These are phyloP conservation scores for Penicillium dipodomyicola DNA, from an alignment of 495 filamentous ascomycete genomes.

Conservation along the genomic window DNA sequence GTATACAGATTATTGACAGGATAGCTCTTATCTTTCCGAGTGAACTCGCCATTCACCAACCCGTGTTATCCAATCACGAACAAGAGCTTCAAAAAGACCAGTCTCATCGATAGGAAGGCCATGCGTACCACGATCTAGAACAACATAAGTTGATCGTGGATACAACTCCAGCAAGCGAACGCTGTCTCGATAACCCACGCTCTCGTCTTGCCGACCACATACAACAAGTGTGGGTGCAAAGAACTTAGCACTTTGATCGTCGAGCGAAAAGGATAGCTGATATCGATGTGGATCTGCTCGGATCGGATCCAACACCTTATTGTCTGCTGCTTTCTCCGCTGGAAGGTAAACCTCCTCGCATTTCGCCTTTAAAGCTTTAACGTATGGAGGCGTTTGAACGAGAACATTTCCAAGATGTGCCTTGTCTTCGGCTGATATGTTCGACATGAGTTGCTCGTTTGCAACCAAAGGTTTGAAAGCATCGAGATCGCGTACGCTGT, in stretches of 20 bases:
- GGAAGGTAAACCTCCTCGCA: slow-evolving; percentile 20
- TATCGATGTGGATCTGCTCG: slow-evolving; percentile 29
- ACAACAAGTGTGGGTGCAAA: slow-evolving; percentile 32
- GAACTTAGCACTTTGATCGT: slow-evolving; percentile 23
- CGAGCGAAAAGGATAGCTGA: slow-evolving; percentile 23
- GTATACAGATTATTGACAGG: background rate
- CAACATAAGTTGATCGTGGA: slow-evolving; percentile 31
- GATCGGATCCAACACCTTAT: slow-evolving; percentile 28
- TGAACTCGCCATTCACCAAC: slow-evolving; percentile 26
- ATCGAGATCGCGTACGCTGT: slow-evolving; percentile 30
- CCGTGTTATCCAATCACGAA: slow-evolving; percentile 30
- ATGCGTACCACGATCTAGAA: slow-evolving; percentile 34
- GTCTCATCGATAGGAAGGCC: slow-evolving; percentile 34
- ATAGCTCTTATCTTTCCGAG: slow-evolving; percentile 7
- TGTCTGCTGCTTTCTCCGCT: slow-evolving; percentile 25
- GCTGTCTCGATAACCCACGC: slow-evolving; percentile 34
- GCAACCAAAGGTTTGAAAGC: slow-evolving; percentile 25
- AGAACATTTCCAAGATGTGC: slow-evolving; percentile 28
- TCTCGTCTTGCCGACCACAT: slow-evolving; percentile 31
- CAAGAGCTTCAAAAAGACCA: slow-evolving; percentile 32
- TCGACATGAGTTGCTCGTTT: slow-evolving; percentile 28
- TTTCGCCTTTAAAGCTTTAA: slow-evolving; percentile 29
- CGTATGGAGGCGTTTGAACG: slow-evolving; percentile 30
- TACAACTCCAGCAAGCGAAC: slow-evolving; percentile 34
- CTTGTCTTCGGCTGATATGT: slow-evolving; percentile 24